phyloP scores from a whole-genome alignment of 2,329 filamentous ascomycete genomes.

The Canariomyces notabilis region DNA sequence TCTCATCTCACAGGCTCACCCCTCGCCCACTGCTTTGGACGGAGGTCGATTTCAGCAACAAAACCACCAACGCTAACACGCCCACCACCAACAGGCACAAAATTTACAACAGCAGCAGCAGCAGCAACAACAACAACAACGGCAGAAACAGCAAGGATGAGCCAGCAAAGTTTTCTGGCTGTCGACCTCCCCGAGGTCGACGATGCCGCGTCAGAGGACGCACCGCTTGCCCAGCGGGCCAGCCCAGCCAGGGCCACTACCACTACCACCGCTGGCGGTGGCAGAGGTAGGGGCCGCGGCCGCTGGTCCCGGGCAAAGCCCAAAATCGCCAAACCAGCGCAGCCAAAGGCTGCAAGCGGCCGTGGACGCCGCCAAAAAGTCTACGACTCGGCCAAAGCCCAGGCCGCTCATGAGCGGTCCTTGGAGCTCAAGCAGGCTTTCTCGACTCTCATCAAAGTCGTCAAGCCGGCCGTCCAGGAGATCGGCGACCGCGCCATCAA shows the following conservation, averaged over 20 bases:
- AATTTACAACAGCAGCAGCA: no score
- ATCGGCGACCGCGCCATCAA: constrained; percentile 57
- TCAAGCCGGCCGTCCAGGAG: constrained; percentile 62
- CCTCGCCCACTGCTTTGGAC: no score
- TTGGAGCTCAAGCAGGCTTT: constrained; percentile 62
- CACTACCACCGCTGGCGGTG: constrained; percentile 16
- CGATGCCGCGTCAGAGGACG: constrained; percentile 16
- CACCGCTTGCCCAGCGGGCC: constrained; percentile 13
- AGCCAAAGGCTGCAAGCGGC: constrained; percentile 34
- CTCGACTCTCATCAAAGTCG: constrained; percentile 54
- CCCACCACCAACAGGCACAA: no score
- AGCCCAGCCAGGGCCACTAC: constrained; percentile 28
- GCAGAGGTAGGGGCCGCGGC: constrained; percentile 36
- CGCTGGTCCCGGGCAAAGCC: constrained; percentile 21
- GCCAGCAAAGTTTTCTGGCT: constrained; percentile 11
- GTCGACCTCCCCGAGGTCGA: constrained; percentile 15
- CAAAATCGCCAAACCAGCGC: constrained; percentile 27
- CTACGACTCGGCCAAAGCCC: constrained; percentile 49
- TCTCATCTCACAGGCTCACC: no score
- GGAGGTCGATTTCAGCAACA: neutral
- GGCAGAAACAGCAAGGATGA: constrained; percentile 9
- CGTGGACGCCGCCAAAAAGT: constrained; percentile 51
- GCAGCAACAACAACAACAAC: constrained; percentile 3
- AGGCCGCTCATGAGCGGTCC: constrained; percentile 58
- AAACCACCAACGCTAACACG: no score